Percentiles rank a stretch among this genome's conserved stretches.
Conservation (phyloP, 805 yeast species). For the Candida insectalens region DNA sequence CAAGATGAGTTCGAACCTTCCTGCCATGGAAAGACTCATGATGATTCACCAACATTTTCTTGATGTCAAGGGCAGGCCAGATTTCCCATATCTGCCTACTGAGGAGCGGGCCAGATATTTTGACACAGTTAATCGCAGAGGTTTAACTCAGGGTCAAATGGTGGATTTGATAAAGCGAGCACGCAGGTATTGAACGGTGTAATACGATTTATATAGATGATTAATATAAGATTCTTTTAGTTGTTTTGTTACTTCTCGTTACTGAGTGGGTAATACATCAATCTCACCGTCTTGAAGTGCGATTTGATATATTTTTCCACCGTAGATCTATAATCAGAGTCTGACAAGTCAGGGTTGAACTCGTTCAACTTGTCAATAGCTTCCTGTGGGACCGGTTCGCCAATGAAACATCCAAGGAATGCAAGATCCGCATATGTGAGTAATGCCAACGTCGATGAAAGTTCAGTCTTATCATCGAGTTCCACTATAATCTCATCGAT, state of each 20-base stretch:
- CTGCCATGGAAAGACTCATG: constrained; percentile 10
- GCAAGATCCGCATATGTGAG: constrained; percentile 8
- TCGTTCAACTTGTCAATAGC: not conserved
- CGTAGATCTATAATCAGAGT: constrained; percentile 1
- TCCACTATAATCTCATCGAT: constrained; percentile 2
- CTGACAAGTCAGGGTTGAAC: constrained; percentile 1
- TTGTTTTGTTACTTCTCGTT: too few species aligned
- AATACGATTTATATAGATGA: not conserved
- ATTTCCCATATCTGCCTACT: constrained; percentile 14
- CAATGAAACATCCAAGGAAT: constrained; percentile 3
- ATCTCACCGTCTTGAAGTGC: constrained; percentile 7
- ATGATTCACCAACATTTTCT: constrained; percentile 14
- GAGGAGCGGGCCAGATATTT: constrained; percentile 12
- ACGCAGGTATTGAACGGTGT: constrained; percentile 1
- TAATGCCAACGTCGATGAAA: constrained; percentile 1
- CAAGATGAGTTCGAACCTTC: constrained; percentile 1
- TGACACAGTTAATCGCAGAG: constrained; percentile 1
- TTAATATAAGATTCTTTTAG: too few species aligned
- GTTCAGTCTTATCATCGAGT: not conserved
- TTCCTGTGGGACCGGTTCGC: not conserved
- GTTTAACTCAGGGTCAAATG: constrained; percentile 11
- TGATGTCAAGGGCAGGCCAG: constrained; percentile 5
- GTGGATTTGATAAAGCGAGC: constrained; percentile 7
- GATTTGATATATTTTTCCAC: constrained; percentile 4
- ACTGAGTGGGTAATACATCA: constrained; percentile 10